Evolutionary conservation across 768 basidiomycete species (phyloP).

Genomic region (Pisolithus orientalis): DNA sequence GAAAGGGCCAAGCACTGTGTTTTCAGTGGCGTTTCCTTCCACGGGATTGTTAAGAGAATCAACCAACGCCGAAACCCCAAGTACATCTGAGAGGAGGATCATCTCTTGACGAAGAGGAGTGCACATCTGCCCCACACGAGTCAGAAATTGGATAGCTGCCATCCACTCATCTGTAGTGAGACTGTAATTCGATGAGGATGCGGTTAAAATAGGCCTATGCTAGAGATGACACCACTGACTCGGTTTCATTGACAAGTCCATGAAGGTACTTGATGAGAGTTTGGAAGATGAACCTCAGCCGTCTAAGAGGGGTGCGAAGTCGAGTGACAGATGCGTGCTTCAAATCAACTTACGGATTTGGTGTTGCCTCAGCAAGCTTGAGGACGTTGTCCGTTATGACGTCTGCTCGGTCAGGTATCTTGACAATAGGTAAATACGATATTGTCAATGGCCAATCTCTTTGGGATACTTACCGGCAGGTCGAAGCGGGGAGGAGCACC

Average conservation of each 20-base stretch:
- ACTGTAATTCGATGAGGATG: slow-evolving; percentile 19
- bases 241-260: slow-evolving; percentile 66
- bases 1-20: slow-evolving; percentile 79
- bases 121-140: slow-evolving; percentile 65
- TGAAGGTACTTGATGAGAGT: slow-evolving; percentile 64
- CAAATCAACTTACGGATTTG: slow-evolving; percentile 31
- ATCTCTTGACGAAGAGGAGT: slow-evolving; percentile 70
- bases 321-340: not conserved
- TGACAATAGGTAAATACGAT: not conserved
- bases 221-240: slow-evolving; percentile 27
- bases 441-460: not conserved
- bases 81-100: slow-evolving; percentile 77
- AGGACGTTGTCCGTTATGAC: slow-evolving; percentile 44
- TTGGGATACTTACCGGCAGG: slow-evolving; percentile 32
- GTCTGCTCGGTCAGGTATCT: slow-evolving; percentile 46
- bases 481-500: slow-evolving; percentile 32
- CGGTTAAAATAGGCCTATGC: not conserved
- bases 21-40: slow-evolving; percentile 57
- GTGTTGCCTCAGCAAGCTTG: slow-evolving; percentile 31
- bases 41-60: slow-evolving; percentile 69
- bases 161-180: slow-evolving; percentile 86
- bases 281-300: slow-evolving; percentile 42
- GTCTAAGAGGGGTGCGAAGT: slow-evolving; percentile 18
- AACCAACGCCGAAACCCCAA: slow-evolving; percentile 75
- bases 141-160: slow-evolving; percentile 73